Percentiles rank a stretch among this genome's conserved stretches.
phyloP scores from a whole-genome alignment of 1,139 yeast species.

The Yamadazyma friedrichii region DNA sequence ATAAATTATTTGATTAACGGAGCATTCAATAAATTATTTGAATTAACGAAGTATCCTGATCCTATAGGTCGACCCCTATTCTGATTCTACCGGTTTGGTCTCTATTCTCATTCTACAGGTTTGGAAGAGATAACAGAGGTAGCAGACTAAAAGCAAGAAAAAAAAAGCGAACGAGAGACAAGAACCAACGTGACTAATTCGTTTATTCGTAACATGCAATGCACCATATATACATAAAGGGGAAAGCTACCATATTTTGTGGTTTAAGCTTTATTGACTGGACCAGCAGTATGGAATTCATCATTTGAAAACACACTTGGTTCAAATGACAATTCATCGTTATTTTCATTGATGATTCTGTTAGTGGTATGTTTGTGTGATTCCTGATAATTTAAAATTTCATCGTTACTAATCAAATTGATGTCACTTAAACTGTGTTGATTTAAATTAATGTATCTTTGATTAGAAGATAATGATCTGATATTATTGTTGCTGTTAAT shows the following conservation, averaged over 20 bases:
- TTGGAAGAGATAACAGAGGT: too few relatives aligned
- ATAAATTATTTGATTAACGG: too few relatives aligned
- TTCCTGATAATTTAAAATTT: constrained; percentile 22
- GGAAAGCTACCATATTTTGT: neutral
- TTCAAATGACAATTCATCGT: constrained; percentile 35
- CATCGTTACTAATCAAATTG: constrained; percentile 38
- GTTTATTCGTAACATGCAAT: too few relatives aligned
- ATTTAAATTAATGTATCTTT: constrained; percentile 38
- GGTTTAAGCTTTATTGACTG: constrained; percentile 20
- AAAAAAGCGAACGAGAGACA: too few relatives aligned
- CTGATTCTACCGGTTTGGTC: too few relatives aligned
- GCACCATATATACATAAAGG: too few relatives aligned
- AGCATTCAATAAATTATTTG: too few relatives aligned
- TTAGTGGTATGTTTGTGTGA: constrained; percentile 10
- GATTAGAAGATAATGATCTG: constrained; percentile 36
- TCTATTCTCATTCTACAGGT: too few relatives aligned
- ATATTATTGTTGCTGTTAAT: constrained; percentile 9
- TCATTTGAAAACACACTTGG: constrained; percentile 43
- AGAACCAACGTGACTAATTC: too few relatives aligned
- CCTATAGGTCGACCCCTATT: too few relatives aligned
- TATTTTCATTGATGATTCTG: constrained; percentile 16
- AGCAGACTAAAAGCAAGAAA: too few relatives aligned
- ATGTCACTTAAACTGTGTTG: constrained; percentile 28
- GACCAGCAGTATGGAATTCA: constrained; percentile 47
- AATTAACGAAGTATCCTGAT: too few relatives aligned